Base-by-base conservation (phyloP, 176 grass and related monocot genomes). In the Metroxylon sagu region DNA sequence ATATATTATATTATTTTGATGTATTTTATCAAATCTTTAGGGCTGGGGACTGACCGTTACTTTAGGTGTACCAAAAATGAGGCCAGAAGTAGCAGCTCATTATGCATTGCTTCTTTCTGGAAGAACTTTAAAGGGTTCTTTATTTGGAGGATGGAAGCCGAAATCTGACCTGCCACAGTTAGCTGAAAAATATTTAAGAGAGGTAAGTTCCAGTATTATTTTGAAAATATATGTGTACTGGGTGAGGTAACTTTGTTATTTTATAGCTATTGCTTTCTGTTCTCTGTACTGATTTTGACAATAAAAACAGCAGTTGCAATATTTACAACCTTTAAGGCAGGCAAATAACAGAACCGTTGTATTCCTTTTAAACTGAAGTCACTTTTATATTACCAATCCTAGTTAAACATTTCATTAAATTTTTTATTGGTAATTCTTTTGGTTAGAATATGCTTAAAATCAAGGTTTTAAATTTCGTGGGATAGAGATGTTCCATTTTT, bases 141-240 rank as follows among this genome's bases (percentile, higher is more conserved):
- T 96, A 63, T 96, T 96, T 77, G 92, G 92, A 82, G 92, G 86
- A 57, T 96, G 86, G 92, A 96, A 72, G 75, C 86, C 92, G 27
- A 96, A 96, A 82, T 90, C 92, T 60, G 92, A 90, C 53, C 69
- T 96, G 43, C 86, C 92, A 58, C 87, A 58, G 30, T 77, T 96
- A 50, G 83, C 87, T 29, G 75, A 90, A 61, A 96, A 96, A 71
- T 96, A 90, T 53, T 60, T 64, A 26, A 79, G 77, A 60, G 86
- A 90, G 78, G 92, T 90, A 77, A 50, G 56, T 64, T 25, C 4
- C 29, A 73, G 16, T 62, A 21, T 80, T 17, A 35, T 65, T 59
- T 60, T 5, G 5, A 15, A 70, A 74, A 25, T 65, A 66, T 66
- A 25, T 51, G 19, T 51, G 19, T 65, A 53, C 56, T n/a, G 23